Conservation (phyloP, 208 protist genomes). For the Trichomonas gallinae region DNA sequence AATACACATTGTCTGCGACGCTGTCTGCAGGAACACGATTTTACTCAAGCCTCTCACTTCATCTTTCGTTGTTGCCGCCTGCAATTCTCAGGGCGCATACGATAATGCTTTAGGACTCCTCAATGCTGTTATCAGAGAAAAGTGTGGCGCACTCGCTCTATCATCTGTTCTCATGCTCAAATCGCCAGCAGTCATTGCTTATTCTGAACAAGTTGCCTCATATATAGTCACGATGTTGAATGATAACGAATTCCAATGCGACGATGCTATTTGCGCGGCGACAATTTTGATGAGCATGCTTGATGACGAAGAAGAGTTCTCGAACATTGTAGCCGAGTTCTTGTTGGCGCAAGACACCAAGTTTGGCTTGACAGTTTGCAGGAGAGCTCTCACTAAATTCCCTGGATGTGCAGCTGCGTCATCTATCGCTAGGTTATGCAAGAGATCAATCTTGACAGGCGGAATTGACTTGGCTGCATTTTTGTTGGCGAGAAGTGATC, state of each 20-base stretch:
- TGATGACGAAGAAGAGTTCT: neutral
- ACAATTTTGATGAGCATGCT: neutral
- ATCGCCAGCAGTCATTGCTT: neutral
- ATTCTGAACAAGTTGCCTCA: neutral
- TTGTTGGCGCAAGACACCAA: neutral
- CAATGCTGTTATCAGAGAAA: neutral
- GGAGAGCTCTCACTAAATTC: neutral
- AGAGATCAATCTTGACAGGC: neutral
- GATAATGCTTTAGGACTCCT: neutral
- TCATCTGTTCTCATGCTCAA: neutral
- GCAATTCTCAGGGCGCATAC: too few relatives aligned
- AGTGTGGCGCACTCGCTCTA: neutral
- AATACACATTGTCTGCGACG: neutral
- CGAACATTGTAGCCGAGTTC: neutral
- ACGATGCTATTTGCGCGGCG: neutral
- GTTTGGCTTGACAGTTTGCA: neutral
- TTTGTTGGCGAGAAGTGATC: neutral
- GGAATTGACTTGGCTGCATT: neutral
- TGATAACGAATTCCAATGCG: neutral
- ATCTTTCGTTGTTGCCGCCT: neutral
- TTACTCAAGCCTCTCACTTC: neutral
- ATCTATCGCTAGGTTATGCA: neutral
- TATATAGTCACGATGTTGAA: neutral
- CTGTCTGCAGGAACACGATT: neutral
- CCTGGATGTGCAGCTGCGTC: neutral